Conservation (phyloP, 495 filamentous ascomycete species). For the Hamigera avellanea region DNA sequence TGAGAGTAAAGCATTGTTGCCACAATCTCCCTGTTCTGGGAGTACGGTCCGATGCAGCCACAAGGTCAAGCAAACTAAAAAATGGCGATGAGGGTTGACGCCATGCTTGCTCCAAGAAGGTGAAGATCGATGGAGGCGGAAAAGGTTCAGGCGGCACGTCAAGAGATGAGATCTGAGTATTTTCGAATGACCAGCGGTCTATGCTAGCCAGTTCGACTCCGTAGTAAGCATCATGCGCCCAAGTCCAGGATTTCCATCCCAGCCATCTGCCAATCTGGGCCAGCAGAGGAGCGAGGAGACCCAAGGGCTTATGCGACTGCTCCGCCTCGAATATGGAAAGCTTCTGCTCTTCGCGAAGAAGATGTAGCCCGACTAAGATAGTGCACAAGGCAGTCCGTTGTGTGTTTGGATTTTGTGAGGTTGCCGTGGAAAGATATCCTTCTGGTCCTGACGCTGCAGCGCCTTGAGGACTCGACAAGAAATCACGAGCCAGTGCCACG, state of each 20-base stretch:
- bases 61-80: constrained; percentile 47
- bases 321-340: constrained; percentile 55
- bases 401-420: constrained; percentile 36
- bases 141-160: constrained; percentile 48
- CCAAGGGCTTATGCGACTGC: constrained; percentile 34
- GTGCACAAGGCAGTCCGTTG: constrained; percentile 51
- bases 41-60: constrained; percentile 26
- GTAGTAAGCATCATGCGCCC: constrained; percentile 46
- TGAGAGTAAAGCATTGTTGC: constrained; percentile 35
- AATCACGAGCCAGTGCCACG: constrained; percentile 37
- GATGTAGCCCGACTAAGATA: constrained; percentile 67
- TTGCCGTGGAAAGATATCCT: constrained; percentile 52
- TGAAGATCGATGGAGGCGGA: constrained; percentile 57
- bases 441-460: constrained; percentile 35
- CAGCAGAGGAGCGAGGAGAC: constrained; percentile 55
- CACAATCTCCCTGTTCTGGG: constrained; percentile 27
- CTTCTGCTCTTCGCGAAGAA: constrained; percentile 80
- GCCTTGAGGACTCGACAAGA: constrained; percentile 44
- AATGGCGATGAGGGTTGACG: constrained; percentile 32
- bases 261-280: constrained; percentile 77
- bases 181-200: constrained; percentile 49
- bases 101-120: constrained; percentile 42
- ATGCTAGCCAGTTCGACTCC: constrained; percentile 55
- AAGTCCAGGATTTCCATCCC: constrained; percentile 65
- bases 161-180: constrained; percentile 34